phyloP scores from a whole-genome alignment of 805 yeast genomes.

The Ogataea haglerorum region DNA sequence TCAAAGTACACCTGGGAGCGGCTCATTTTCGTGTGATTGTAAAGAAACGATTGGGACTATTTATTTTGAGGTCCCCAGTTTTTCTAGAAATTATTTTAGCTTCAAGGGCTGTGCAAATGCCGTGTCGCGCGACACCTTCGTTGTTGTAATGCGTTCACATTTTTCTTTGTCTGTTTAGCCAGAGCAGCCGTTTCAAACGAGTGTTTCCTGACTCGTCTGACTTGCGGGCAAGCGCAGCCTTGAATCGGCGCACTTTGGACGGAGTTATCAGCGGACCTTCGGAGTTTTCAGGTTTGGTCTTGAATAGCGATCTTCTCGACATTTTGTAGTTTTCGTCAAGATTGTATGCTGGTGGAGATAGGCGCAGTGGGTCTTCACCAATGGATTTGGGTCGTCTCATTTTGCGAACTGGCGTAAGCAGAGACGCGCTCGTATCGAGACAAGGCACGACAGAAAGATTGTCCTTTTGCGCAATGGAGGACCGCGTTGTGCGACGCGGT shows the following conservation, averaged over 20 bases:
- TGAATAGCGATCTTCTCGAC: slow-evolving; percentile 10
- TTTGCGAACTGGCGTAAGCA: slow-evolving; percentile 6
- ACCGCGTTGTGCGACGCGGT: slow-evolving; percentile 21
- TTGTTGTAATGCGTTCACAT: slow-evolving; percentile 1
- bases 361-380: slow-evolving; percentile 19
- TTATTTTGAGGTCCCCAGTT: slow-evolving; percentile 1
- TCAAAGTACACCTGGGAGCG: slow-evolving; percentile 71
- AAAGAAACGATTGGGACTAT: not conserved
- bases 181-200: slow-evolving; percentile 17
- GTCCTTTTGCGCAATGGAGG: slow-evolving; percentile 19
- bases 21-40: not conserved
- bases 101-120: not conserved
- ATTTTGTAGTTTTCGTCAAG: slow-evolving; percentile 11
- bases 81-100: slow-evolving; percentile 9
- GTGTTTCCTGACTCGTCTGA: slow-evolving; percentile 13
- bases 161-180: slow-evolving; percentile 14
- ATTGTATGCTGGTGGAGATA: slow-evolving; percentile 17
- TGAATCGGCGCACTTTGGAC: slow-evolving; percentile 25
- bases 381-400: slow-evolving; percentile 7
- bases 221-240: slow-evolving; percentile 22
- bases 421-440: not conserved
- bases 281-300: slow-evolving; percentile 12
- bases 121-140: not conserved
- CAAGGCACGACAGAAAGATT: slow-evolving; percentile 13
- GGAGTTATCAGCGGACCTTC: slow-evolving; percentile 24